Percentiles rank a stretch among this genome's conserved stretches.
Conservation (phyloP, 2,329 filamentous ascomycete species). For the Cladorrhinum sp. region DNA sequence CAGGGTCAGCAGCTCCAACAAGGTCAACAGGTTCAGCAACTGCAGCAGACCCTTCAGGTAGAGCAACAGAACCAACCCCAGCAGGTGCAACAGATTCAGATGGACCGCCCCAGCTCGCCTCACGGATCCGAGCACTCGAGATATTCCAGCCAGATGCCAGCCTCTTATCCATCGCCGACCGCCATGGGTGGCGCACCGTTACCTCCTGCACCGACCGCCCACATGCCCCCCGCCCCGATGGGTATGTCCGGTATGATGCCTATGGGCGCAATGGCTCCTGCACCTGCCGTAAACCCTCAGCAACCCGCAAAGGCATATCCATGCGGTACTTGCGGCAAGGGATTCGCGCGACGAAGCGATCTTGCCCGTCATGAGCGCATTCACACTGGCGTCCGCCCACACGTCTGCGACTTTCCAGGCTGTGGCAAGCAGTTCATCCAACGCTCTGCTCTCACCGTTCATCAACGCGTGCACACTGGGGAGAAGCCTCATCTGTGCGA, state of each 20-base stretch:
- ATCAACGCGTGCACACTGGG: constrained; percentile 91
- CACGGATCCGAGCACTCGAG: constrained; percentile 60
- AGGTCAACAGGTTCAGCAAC: constrained; percentile 21
- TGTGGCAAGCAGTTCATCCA: constrained; percentile 98
- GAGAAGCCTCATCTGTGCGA: constrained; percentile 99
- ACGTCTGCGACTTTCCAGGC: constrained; percentile 82
- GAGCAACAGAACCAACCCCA: constrained; percentile 26
- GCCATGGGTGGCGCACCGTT: constrained; percentile 47
- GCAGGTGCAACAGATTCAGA: constrained; percentile 20
- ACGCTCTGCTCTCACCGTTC: constrained; percentile 89
- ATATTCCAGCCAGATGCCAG: constrained; percentile 48
- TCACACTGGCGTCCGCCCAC: constrained; percentile 84
- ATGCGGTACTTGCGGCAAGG: constrained; percentile 86
- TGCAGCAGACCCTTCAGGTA: constrained; percentile 22
- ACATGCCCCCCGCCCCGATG: constrained; percentile 40
- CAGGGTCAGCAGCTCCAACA: constrained; percentile 31
- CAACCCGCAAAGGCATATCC: constrained; percentile 67
- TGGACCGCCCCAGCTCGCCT: constrained; percentile 56
- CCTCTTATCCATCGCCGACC: constrained; percentile 52
- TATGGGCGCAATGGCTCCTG: constrained; percentile 34
- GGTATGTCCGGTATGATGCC: constrained; percentile 37
- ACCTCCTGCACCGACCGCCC: constrained; percentile 34
- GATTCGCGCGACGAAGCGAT: constrained; percentile 90
- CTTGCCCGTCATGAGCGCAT: constrained; percentile 94
- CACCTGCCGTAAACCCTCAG: not conserved